These are phyloP conservation scores for Rauvolfia tetraphylla DNA, from an alignment of 257 asterid species.

Conservation along the genomic window DNA sequence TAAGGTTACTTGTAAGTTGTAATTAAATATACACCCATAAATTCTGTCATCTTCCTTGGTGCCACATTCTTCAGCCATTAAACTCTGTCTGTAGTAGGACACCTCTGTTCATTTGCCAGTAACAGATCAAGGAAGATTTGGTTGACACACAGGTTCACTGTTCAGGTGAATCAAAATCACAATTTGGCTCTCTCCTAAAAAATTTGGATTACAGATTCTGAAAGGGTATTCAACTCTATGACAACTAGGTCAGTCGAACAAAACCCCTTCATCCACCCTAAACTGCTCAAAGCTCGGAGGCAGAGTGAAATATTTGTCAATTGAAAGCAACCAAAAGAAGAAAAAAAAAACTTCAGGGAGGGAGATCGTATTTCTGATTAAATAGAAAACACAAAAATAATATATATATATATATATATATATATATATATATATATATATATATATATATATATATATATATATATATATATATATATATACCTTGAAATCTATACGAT, in stretches of 20 bases:
- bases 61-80: background rate
- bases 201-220: background rate
- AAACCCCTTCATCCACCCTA: too few relatives aligned
- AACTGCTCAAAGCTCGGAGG: background rate
- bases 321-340: background rate
- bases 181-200: background rate
- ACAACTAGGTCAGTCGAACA: background rate
- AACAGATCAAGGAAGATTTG: background rate
- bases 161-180: background rate
- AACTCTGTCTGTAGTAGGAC: too few relatives aligned
- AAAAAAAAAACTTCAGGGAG: too few relatives aligned
- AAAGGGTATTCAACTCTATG: background rate
- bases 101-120: background rate
- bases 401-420: slow-evolving; percentile 4
- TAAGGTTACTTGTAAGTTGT: background rate
- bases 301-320: background rate
- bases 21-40: background rate
- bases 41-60: background rate
- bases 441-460: slow-evolving; percentile 17
- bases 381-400: background rate
- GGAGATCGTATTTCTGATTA: background rate
- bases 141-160: background rate
- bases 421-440: slow-evolving; percentile 7
- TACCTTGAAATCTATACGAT: slow-evolving; percentile 91
- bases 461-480: slow-evolving; percentile 7